Evolutionary conservation across 805 yeast species (phyloP), one percentile per base, ranked within the genome.

Genomic region (Vanderwaltozyma tropicalis): DNA sequence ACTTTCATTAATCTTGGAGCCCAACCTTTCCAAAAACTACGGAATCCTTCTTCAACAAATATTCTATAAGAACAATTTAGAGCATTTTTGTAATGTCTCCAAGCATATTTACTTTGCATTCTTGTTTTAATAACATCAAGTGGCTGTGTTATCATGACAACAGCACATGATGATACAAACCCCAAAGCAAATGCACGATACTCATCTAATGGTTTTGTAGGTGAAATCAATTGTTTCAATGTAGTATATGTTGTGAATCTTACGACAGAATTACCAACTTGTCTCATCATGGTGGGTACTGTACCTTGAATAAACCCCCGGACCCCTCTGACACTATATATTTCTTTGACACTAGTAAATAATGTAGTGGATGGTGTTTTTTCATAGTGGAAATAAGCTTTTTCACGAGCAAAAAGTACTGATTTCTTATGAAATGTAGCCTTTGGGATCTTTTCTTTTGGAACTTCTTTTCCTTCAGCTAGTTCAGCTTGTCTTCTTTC

Each of bases 51-150:
- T 43, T 70, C 64, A 28, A 69, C 63, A 41, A 69, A 71, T 2
- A 71, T 67, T 47, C 69, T 57, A 39, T 67, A 71, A 6, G 69
- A 63, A 52, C 78, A 71, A 15, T 75, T 71, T 49, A 81, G 59
- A 5, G 85, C 66, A 59, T 80, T 85, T 41, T 66, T 69, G 54
- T 79, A 80, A 2, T 72, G 48, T 4, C 57, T 50, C 50, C 68
- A 68, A n/a, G 80, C 76, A 52, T 78, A 75, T 49, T 77, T 74
- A 50, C 86, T 74, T 60, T 87, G 96, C 74, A 87, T 74, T 52
- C 94, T 72, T 2, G 96, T 75, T 63, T 88, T 88, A 34, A 88
- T 61, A 2, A 85, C 84, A 61, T 88, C 96, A 21, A 88, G 64
- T 0, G 96, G 96, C 61, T 86, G 97, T 0, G 95, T 88, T 0